Percentiles rank a stretch among this genome's conserved stretches.
Conservation (phyloP, 1,284 basidiomycete genomes). For the Peniophora sp. region DNA sequence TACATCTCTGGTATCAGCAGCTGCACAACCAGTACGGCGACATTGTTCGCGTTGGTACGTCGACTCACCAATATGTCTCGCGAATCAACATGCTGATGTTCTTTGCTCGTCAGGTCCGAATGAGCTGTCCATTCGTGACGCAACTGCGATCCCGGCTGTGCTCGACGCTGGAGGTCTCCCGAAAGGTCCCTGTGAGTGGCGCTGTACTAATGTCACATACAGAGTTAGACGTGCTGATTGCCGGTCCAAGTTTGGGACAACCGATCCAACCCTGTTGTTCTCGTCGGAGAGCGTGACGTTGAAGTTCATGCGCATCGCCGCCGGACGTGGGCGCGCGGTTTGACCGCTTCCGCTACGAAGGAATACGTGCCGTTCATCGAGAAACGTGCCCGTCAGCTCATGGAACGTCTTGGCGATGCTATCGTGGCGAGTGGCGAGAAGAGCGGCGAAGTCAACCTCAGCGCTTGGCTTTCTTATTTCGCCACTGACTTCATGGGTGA, state of each 20-base stretch:
- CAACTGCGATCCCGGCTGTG: neutral
- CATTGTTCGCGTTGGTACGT: conserved; percentile 10
- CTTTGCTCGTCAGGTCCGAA: conserved; percentile 5
- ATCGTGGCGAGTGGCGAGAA: neutral
- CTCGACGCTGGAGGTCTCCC: conserved; percentile 2
- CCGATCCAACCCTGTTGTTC: conserved; percentile 1
- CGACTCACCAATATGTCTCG: neutral
- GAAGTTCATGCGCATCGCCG: conserved; percentile 9
- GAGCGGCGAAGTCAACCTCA: conserved; percentile 2
- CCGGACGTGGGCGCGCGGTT: conserved; percentile 13
- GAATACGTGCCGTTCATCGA: conserved; percentile 10
- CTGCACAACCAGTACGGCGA: conserved; percentile 13
- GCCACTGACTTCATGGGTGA: conserved; percentile 15
- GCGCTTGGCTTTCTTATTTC: conserved; percentile 14
- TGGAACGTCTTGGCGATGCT: neutral
- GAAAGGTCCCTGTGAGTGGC: conserved; percentile 4
- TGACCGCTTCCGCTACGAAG: conserved; percentile 9
- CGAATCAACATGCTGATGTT: neutral
- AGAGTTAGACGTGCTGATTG: neutral
- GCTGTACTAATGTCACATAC: neutral
- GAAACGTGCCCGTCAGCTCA: conserved; percentile 2
- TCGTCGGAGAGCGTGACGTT: conserved; percentile 8
- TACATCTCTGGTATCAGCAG: conserved; percentile 8
- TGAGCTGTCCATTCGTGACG: conserved; percentile 4
- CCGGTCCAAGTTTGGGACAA: conserved; percentile 3